Evolutionary conservation across 2,329 filamentous ascomycete genomes (phyloP).

Genomic region (Neocatenulostroma microsporum): DNA sequence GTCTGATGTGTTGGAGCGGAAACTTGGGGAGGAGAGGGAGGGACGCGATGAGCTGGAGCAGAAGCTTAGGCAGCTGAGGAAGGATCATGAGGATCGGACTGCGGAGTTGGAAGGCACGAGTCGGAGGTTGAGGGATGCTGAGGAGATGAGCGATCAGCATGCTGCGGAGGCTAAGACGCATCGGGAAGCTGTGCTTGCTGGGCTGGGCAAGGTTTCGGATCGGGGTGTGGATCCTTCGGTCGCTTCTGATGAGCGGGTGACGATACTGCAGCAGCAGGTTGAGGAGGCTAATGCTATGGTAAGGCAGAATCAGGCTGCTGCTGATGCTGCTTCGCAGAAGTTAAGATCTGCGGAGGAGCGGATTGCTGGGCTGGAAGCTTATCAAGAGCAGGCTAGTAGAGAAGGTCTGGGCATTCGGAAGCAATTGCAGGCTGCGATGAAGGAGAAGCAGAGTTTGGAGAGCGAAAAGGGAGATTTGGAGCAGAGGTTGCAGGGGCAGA

Average conservation of each 20-base stretch:
- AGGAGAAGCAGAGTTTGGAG: slow-evolving; percentile 74
- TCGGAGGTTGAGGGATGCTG: slow-evolving; percentile 71
- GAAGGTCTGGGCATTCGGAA: slow-evolving; percentile 85
- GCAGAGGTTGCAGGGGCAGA: slow-evolving; percentile 73
- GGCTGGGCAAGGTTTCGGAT: slow-evolving; percentile 64
- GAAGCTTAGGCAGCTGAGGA: slow-evolving; percentile 66
- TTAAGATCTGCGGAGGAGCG: slow-evolving; percentile 89
- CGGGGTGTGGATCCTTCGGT: slow-evolving; percentile 46
- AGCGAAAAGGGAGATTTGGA: slow-evolving; percentile 74
- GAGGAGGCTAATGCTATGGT: slow-evolving; percentile 70
- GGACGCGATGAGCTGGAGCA: slow-evolving; percentile 66
- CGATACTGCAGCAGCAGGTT: slow-evolving; percentile 71
- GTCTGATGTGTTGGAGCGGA: slow-evolving; percentile 65
- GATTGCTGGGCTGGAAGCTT: slow-evolving; percentile 91
- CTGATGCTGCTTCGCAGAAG: slow-evolving; percentile 78
- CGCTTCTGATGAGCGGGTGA: slow-evolving; percentile 57
- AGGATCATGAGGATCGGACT: slow-evolving; percentile 73
- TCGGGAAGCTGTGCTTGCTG: slow-evolving; percentile 70
- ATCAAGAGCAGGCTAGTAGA: slow-evolving; percentile 92
- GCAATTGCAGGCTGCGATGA: slow-evolving; percentile 76
- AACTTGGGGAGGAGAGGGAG: slow-evolving; percentile 74
- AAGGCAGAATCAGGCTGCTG: slow-evolving; percentile 81
- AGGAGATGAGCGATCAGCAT: slow-evolving; percentile 81
- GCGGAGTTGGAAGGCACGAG: slow-evolving; percentile 67
- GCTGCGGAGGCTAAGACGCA: slow-evolving; percentile 82